Conservation (phyloP, 768 basidiomycete species). For the Suillus bovinus region DNA sequence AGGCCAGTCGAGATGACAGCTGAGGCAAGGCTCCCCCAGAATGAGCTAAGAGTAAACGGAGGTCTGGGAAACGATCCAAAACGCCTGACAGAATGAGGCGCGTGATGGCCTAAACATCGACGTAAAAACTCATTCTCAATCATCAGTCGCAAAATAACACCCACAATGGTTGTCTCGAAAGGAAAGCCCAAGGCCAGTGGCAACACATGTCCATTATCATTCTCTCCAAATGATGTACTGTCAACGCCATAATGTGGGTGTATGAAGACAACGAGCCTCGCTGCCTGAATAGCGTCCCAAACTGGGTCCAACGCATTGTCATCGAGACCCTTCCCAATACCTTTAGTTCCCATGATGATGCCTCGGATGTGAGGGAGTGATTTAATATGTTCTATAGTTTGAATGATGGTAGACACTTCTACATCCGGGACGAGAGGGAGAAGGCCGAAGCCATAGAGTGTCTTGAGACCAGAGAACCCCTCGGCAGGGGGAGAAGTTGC, state of each 20-base stretch:
- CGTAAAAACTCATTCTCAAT: not conserved
- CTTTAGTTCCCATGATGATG: conserved; percentile 83
- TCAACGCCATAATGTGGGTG: conserved; percentile 89
- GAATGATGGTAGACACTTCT: conserved; percentile 53
- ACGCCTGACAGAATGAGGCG: conserved; percentile 81
- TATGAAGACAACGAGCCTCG: conserved; percentile 75
- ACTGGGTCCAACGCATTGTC: conserved; percentile 77
- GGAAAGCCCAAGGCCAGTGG: conserved; percentile 88
- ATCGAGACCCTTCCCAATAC: conserved; percentile 75
- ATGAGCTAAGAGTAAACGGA: conserved; percentile 82
- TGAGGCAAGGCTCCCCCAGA: conserved; percentile 85
- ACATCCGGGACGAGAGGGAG: conserved; percentile 78
- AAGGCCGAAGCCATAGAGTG: conserved; percentile 82
- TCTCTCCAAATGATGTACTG: conserved; percentile 70
- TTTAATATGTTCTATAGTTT: conserved; percentile 66
- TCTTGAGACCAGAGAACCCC: conserved; percentile 44
- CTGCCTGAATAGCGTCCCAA: conserved; percentile 74
- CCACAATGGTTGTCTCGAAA: conserved; percentile 84
- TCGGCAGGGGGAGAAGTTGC: conserved; percentile 52
- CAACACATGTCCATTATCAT: conserved; percentile 83
- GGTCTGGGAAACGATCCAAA: conserved; percentile 74
- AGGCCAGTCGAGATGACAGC: conserved; percentile 81
- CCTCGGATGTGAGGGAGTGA: conserved; percentile 66
- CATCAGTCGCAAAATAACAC: conserved; percentile 24
- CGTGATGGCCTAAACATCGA: conserved; percentile 54